phyloP scores from a whole-genome alignment of 2,329 filamentous ascomycete species.

The Xylogone sp. region DNA sequence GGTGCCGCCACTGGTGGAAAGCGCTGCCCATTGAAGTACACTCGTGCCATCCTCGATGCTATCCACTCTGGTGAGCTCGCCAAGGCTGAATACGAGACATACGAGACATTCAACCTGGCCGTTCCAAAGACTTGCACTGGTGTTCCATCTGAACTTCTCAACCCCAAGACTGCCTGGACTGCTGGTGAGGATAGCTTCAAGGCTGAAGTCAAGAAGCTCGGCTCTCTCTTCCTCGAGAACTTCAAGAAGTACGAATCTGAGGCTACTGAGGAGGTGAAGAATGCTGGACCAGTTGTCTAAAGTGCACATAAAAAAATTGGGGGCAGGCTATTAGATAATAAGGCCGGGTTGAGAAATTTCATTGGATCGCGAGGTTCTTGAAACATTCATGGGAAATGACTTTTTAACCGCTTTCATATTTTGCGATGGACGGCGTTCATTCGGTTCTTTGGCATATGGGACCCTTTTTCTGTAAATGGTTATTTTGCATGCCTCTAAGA shows the following conservation, averaged over 20 bases:
- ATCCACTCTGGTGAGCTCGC: conserved; percentile 97
- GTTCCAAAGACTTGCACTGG: conserved; percentile 90
- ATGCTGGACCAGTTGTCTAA: conserved; percentile 50
- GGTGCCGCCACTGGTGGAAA: conserved; percentile 88
- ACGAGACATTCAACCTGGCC: conserved; percentile 93
- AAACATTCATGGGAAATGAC: background rate
- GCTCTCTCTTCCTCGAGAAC: conserved; percentile 88
- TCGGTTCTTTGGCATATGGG: background rate
- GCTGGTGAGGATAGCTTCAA: conserved; percentile 77
- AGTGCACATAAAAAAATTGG: conserved; percentile 9
- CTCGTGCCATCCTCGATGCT: conserved; percentile 93
- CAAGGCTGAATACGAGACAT: conserved; percentile 88
- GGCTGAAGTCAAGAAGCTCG: conserved; percentile 86
- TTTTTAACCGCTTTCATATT: background rate
- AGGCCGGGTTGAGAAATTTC: background rate
- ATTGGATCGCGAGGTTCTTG: background rate
- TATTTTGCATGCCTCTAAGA: background rate
- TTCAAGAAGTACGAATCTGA: conserved; percentile 92
- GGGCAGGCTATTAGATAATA: background rate
- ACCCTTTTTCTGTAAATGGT: background rate
- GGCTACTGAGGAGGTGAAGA: conserved; percentile 75
- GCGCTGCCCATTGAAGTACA: conserved; percentile 98
- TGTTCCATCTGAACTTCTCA: conserved; percentile 88
- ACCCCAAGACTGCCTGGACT: conserved; percentile 92
- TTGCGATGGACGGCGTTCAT: background rate